Conservation (phyloP, 768 basidiomycete genomes). For the Suillus weaverae region DNA sequence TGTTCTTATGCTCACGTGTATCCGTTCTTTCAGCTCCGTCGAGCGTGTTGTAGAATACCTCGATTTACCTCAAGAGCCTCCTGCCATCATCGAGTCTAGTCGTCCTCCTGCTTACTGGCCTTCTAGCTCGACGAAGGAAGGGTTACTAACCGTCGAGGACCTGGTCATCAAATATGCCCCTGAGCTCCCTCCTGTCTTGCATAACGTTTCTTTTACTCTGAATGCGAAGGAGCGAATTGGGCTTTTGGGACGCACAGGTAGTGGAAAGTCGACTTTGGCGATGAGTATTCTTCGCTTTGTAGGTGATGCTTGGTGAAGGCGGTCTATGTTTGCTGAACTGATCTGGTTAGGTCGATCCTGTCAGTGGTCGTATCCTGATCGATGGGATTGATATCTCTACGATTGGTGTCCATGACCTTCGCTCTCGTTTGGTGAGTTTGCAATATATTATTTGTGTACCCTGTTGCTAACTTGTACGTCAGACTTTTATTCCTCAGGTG, state of each 20-base stretch:
- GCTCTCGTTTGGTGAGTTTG: constrained; percentile 66
- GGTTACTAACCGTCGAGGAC: constrained; percentile 69
- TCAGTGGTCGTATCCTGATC: constrained; percentile 71
- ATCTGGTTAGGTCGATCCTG: constrained; percentile 63
- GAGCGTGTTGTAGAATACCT: constrained; percentile 93
- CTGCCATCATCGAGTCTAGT: constrained; percentile 67
- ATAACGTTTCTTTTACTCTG: constrained; percentile 71
- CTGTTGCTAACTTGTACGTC: constrained; percentile 3
- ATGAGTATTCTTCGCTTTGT: constrained; percentile 86
- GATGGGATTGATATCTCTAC: constrained; percentile 87
- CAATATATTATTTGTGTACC: constrained; percentile 5
- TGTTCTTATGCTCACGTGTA: not conserved
- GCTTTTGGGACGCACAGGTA: constrained; percentile 79
- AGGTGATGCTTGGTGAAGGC: constrained; percentile 25
- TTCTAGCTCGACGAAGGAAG: constrained; percentile 58
- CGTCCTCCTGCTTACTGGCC: constrained; percentile 94
- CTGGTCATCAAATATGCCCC: constrained; percentile 81
- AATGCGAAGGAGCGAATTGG: constrained; percentile 75
- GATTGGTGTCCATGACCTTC: constrained; percentile 82
- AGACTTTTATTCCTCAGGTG: constrained; percentile 77
- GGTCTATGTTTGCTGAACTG: not conserved
- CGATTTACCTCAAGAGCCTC: constrained; percentile 84
- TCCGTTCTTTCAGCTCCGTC: constrained; percentile 57
- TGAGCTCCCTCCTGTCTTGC: constrained; percentile 79
- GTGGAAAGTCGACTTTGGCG: constrained; percentile 81